Base-by-base conservation (phyloP, 352 stramenopile genomes). In the Phytophthora hibernalis region DNA sequence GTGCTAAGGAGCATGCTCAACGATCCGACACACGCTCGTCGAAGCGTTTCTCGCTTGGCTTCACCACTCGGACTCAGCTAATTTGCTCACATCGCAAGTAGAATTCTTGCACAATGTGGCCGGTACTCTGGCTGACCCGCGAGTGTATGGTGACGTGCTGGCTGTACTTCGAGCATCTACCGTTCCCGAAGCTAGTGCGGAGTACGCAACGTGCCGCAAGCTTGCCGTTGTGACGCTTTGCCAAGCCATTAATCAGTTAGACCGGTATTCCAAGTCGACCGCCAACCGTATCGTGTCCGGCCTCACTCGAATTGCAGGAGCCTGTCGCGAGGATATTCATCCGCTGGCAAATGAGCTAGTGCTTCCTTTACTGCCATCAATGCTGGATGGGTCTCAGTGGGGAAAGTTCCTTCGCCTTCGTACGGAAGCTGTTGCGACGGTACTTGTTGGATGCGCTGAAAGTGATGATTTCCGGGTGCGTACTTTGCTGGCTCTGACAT, bases 251-350 rank as follows among this genome's bases (percentile, higher is more conserved):
- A 74, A 71, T 31, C 85, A 92, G 64, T 61, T 94, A 6, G 72
- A 86, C 47, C 78, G 83, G 15, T 94, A 94, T 72, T 87, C 85
- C 42, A 91, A 94, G 76, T 85, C 90, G 3, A 74, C 83, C 18
- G 70, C 74, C 2, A 85, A 77, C 20, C 72, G 80, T 11, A 89
- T 93, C 28, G 62, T 92, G 3, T 72, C 70, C 6, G 80, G 77
- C 18, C 77, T 90, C 33, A 85, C 76, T 33, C 76, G 81, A 26
- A 54, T 87, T 31, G 79, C 79, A 43, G 71, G 66, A 26, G 77
- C 77, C 1, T 86, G 79, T 62, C 63, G 65, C 3, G 26, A 66
- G 21, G 74, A 78, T 15, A 71, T 90, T 35, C 61, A 74, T 4
- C 68, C 71, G 8, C 56, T 79, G 12, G 79, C 81, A 13, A 79